phyloP scores from a whole-genome alignment of 2,329 filamentous ascomycete species.

The Pseudofabraea citricarpa region DNA sequence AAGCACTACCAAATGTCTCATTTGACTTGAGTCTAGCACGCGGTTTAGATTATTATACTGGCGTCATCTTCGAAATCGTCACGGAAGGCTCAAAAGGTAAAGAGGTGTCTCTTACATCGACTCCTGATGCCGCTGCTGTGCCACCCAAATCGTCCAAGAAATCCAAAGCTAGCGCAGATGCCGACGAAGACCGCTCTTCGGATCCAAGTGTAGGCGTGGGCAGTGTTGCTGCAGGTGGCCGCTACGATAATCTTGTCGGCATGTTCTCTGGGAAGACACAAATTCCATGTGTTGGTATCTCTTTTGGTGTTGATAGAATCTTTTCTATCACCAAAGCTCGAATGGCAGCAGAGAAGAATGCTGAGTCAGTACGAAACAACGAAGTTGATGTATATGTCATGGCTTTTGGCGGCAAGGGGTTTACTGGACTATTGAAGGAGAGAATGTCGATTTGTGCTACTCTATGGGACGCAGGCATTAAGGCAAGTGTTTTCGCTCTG shows the following conservation, averaged over 20 bases:
- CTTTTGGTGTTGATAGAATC: conserved; percentile 92
- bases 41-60: conserved; percentile 84
- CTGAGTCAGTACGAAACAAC: conserved; percentile 54
- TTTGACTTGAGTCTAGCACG: conserved; percentile 89
- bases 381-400: conserved; percentile 92
- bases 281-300: conserved; percentile 87
- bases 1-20: conserved; percentile 67
- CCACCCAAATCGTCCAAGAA: conserved; percentile 31
- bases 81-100: conserved; percentile 67
- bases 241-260: conserved; percentile 88
- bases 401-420: conserved; percentile 86
- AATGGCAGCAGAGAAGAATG: conserved; percentile 56
- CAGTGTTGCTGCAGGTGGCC: conserved; percentile 82
- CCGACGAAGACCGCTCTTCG: conserved; percentile 62
- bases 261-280: conserved; percentile 86
- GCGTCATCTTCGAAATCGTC: conserved; percentile 71
- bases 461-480: conserved; percentile 85
- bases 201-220: conserved; percentile 82
- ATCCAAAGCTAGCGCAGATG: conserved; percentile 44
- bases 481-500: conserved; percentile 41
- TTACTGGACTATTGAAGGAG: conserved; percentile 74
- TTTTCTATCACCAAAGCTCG: conserved; percentile 85
- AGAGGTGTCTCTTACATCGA: conserved; percentile 29
- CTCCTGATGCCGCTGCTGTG: conserved; percentile 30
- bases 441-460: conserved; percentile 73